phyloP scores from a whole-genome alignment of 768 basidiomycete species.

The Thelephora aurantiotincta region DNA sequence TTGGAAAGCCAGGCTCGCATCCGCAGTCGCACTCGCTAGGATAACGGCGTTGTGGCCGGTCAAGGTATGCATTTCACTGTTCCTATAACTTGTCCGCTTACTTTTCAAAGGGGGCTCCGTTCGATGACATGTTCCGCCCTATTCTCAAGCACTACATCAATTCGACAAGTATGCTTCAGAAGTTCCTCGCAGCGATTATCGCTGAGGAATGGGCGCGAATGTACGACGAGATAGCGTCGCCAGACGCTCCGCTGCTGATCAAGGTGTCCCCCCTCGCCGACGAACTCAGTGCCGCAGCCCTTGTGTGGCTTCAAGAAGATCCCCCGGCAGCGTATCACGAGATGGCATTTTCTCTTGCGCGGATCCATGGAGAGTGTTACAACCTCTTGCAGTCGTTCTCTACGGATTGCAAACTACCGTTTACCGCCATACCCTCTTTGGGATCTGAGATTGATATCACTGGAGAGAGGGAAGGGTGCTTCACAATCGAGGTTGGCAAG shows the following conservation, averaged over 20 bases:
- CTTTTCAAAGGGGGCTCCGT: conserved; percentile 18
- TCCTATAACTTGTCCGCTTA: conserved; percentile 1
- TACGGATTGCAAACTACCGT: conserved; percentile 76
- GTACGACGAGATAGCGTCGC: conserved; percentile 22
- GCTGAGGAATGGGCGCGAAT: conserved; percentile 84
- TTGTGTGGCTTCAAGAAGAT: conserved; percentile 58
- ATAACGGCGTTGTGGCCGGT: conserved; percentile 59
- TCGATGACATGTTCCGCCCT: conserved; percentile 59
- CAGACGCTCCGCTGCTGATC: conserved; percentile 27
- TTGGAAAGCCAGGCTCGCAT: conserved; percentile 65
- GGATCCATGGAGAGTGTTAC: conserved; percentile 69
- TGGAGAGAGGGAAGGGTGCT: conserved; percentile 46
- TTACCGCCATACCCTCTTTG: conserved; percentile 64
- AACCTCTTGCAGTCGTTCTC: conserved; percentile 72
- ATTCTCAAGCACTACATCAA: conserved; percentile 69
- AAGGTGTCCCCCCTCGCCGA: conserved; percentile 45
- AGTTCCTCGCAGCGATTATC: conserved; percentile 72
- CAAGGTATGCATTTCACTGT: conserved; percentile 17
- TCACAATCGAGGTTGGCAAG: conserved; percentile 70
- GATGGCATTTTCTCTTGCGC: conserved; percentile 68
- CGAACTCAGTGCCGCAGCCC: conserved; percentile 53
- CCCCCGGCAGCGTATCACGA: conserved; percentile 81
- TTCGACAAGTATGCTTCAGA: conserved; percentile 86
- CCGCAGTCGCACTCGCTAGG: conserved; percentile 64
- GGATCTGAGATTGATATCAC: conserved; percentile 68